These are phyloP conservation scores for Sphagnum contortum DNA, from an alignment of 225 moss, liverwort and hornwort genomes.

Conservation along the genomic window DNA sequence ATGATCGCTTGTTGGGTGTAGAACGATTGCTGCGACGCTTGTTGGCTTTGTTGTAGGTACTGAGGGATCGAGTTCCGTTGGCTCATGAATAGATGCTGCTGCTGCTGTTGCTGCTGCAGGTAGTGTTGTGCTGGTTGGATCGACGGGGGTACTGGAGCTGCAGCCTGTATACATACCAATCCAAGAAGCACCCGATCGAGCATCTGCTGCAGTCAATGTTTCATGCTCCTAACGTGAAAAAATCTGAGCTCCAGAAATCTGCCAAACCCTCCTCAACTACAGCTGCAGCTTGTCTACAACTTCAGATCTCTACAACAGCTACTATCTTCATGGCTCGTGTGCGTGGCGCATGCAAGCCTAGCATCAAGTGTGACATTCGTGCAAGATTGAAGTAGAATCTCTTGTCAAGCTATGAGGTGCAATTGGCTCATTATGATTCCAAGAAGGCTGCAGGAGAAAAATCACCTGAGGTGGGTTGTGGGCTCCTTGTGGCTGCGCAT, in stretches of 20 bases:
- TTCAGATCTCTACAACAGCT: too few relatives aligned
- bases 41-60: conserved; percentile 56
- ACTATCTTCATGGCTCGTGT: too few relatives aligned
- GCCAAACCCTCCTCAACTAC: too few relatives aligned
- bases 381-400: background rate
- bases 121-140: conserved; percentile 51
- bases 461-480: conserved; percentile 27
- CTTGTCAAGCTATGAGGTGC: too few relatives aligned
- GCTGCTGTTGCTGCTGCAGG: conserved; percentile 31
- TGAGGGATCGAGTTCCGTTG: conserved; percentile 36
- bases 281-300: too few relatives aligned
- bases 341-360: too few relatives aligned
- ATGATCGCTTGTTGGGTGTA: conserved; percentile 33
- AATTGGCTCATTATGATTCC: too few relatives aligned
- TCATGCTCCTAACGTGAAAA: too few relatives aligned
- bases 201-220: too few relatives aligned
- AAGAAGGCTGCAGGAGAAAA: background rate
- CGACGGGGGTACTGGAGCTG: conserved; percentile 31
- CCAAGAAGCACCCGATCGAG: background rate
- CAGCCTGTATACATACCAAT: conserved; percentile 5
- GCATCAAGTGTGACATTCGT: too few relatives aligned
- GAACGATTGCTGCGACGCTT: conserved; percentile 43
- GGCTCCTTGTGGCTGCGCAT: conserved; percentile 51
- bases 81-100: conserved; percentile 22
- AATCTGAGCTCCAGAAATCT: too few relatives aligned